phyloP scores from a whole-genome alignment of 768 basidiomycete genomes.

The Pleurotus eryngii region DNA sequence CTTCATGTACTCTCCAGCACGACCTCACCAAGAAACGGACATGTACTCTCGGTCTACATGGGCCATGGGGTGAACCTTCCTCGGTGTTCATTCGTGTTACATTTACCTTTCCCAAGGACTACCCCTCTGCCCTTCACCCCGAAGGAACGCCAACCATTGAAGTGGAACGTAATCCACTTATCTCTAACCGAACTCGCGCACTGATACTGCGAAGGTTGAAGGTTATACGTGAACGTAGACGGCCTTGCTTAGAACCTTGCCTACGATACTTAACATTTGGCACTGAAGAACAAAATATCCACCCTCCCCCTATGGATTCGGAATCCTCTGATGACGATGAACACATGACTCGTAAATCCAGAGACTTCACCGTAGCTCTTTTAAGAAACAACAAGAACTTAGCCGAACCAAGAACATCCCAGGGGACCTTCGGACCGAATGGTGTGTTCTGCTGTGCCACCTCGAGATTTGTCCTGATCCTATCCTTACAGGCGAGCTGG shows the following conservation, averaged over 20 bases:
- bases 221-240: conserved; percentile 62
- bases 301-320: conserved; percentile 39
- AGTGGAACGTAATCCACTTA: conserved; percentile 78
- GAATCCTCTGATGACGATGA: conserved; percentile 71
- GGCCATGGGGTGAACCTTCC: conserved; percentile 87
- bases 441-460: conserved; percentile 42
- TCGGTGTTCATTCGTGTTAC: conserved; percentile 85
- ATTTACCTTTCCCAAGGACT: conserved; percentile 84
- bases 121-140: conserved; percentile 63
- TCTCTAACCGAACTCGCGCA: conserved; percentile 73
- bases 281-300: conserved; percentile 51
- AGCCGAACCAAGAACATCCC: conserved; percentile 81
- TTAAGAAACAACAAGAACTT: conserved; percentile 71
- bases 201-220: conserved; percentile 77
- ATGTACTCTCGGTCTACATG: conserved; percentile 82
- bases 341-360: conserved; percentile 33
- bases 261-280: conserved; percentile 77
- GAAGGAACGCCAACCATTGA: conserved; percentile 72
- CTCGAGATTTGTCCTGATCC: neutral
- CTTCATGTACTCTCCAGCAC: conserved; percentile 35
- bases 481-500: conserved; percentile 61
- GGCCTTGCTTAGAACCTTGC: conserved; percentile 85
- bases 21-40: conserved; percentile 71
- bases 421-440: conserved; percentile 86
- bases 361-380: conserved; percentile 51